These are phyloP conservation scores for Cutaneotrichosporon spelunceum DNA, from an alignment of 1,284 basidiomycete species.

Conservation along the genomic window DNA sequence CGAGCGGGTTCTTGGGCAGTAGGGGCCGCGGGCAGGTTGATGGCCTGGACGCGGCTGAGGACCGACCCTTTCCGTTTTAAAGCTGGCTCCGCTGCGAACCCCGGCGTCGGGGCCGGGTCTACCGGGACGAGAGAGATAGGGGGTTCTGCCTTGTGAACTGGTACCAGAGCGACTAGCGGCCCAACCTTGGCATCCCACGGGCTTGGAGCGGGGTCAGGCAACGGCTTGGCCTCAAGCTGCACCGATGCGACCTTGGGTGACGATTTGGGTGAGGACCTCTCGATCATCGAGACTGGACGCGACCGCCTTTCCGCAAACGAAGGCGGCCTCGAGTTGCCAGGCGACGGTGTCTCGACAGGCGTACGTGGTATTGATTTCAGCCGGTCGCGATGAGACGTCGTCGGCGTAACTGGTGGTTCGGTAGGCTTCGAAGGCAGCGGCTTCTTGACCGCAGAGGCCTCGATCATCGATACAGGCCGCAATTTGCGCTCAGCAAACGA, in stretches of 20 bases:
- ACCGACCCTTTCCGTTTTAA: slow-evolving; percentile 3
- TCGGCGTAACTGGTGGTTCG: not conserved
- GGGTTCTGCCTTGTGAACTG: not conserved
- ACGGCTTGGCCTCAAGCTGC: not conserved
- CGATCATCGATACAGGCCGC: slow-evolving; percentile 10
- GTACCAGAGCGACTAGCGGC: not conserved
- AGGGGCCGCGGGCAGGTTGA: not conserved
- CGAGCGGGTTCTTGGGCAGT: not conserved
- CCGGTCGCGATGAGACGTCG: not conserved
- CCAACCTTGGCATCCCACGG: not conserved
- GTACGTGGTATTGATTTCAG: not conserved
- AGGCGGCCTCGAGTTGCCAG: not conserved
- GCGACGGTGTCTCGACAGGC: not conserved
- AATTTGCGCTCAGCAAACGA: slow-evolving; percentile 2
- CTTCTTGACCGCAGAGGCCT: not conserved
- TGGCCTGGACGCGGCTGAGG: slow-evolving; percentile 5
- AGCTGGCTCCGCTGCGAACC: slow-evolving; percentile 6
- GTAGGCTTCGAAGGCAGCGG: not conserved
- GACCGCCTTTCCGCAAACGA: not conserved
- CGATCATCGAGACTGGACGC: not conserved
- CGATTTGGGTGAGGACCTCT: not conserved
- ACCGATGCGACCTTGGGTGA: not conserved
- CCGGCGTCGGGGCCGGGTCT: not conserved
- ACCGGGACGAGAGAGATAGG: not conserved
- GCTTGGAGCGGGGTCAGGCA: no score